Evolutionary conservation across 2,329 filamentous ascomycete species (phyloP).

Genomic region (Myriosclerotinia duriaeana): DNA sequence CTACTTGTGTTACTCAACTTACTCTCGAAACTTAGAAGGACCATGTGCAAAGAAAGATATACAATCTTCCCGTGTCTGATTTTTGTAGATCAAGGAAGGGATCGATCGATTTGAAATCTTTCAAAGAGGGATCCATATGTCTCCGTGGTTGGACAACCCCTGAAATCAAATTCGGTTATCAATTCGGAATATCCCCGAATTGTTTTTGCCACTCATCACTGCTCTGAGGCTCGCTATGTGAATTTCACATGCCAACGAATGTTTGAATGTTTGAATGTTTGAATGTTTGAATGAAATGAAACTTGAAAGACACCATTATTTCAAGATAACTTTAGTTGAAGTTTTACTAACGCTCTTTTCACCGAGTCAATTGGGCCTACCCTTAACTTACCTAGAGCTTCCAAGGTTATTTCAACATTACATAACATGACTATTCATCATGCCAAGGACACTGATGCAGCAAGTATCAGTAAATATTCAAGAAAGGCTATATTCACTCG

Average conservation of each 20-base stretch:
- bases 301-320: not conserved
- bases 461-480: not conserved
- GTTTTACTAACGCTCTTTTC: not conserved
- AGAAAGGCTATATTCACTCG: not conserved
- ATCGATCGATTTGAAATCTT: not conserved
- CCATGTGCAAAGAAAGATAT: not conserved
- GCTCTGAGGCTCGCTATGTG: not conserved
- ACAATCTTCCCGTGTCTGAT: not conserved
- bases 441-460: not conserved
- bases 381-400: not conserved
- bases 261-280: not conserved
- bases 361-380: not conserved
- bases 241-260: not conserved
- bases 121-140: not conserved
- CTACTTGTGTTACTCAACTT: too few species aligned
- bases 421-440: not conserved
- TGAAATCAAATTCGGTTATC: conserved; percentile 4
- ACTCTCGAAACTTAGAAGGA: too few species aligned
- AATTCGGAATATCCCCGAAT: not conserved
- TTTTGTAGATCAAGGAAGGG: not conserved
- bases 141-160: not conserved
- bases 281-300: not conserved
- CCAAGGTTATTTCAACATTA: not conserved
- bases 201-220: conserved; percentile 10
- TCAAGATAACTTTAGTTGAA: not conserved